These are phyloP conservation scores for Trichosporon sp. DNA, from an alignment of 1,284 basidiomycete species.

Conservation along the genomic window DNA sequence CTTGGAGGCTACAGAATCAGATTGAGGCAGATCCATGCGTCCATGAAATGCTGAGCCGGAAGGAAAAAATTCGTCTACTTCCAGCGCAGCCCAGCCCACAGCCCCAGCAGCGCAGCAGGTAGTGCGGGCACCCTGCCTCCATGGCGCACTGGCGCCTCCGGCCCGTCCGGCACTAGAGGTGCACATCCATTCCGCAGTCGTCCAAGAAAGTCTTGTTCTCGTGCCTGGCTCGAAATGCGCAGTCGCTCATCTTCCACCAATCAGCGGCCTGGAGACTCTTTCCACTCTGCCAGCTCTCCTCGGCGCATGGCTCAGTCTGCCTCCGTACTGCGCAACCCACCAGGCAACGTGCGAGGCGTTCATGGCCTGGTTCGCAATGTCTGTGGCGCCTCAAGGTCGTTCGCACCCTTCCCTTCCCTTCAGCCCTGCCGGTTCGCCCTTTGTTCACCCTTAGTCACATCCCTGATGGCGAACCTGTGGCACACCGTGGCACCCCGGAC, in stretches of 20 bases:
- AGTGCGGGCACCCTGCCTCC: neutral
- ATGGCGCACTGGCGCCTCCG: neutral
- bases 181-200: constrained; percentile 13
- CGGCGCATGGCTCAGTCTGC: too few relatives aligned
- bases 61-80: neutral
- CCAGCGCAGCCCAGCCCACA: neutral
- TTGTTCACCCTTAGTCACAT: too few relatives aligned
- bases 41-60: neutral
- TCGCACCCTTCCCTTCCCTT: neutral
- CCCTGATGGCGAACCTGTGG: neutral
- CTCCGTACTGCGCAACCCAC: too few relatives aligned
- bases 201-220: neutral
- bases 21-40: neutral
- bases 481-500: too few relatives aligned
- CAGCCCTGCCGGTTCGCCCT: neutral
- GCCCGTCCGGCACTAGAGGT: neutral
- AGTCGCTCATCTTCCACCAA: neutral
- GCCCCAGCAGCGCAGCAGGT: neutral
- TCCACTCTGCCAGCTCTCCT: too few relatives aligned
- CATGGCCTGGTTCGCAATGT: neutral
- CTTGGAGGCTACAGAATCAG: too few relatives aligned
- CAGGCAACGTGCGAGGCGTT: too few relatives aligned
- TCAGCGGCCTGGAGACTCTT: neutral
- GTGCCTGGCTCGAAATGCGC: neutral
- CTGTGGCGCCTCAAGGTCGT: neutral